Base-by-base conservation (phyloP, 768 basidiomycete genomes). In the Hericium coralloides region DNA sequence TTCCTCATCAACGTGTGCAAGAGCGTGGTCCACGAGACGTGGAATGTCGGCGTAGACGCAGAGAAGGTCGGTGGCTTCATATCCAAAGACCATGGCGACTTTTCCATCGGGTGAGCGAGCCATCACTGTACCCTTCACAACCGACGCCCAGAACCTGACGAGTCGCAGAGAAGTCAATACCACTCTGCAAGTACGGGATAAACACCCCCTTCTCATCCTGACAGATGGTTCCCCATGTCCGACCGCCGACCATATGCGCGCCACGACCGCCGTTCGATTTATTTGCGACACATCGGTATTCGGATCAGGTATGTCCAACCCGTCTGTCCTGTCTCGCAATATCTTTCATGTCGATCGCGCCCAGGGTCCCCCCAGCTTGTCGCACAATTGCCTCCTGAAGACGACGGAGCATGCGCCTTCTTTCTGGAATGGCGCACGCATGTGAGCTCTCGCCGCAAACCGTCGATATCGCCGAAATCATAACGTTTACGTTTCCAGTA, bases 371-470 rank as follows among this genome's bases (percentile, higher is more conserved):
- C 83, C 7, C 64, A 71, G 15, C 74, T 94, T 4, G 68, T 91
- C 2, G 84, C 81, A 2, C 82, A 87, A 51, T 79, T 92, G 22
- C 88, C 88, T 4, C 81, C 82, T 8, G 78, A 80, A 15, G 82
- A 86, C 37, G 79, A 84, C 9, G 66, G 65, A 25, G 82, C 81
- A n/a, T 95, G 92, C 67, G 79, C 83, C 12, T 93, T 85, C 66
- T 80, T 87, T 57, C 70, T 95, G 39, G 90, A 94, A 72, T 95
- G 92, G 92, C 75, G 78, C 55, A 92, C 88, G 4, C 83, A 82
- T 63, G 91, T 92, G 61, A 64, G 80, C 68, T 15, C 22, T 55
- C 31, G 12, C 12, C 12, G 49, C 20, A 50, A 9, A 17, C 22
- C 20, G 12, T 23, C 2, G 14, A 36, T 18, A 49, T 49, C 38